Evolutionary conservation across 129 eudicot species (phyloP).

Genomic region (Saussurea involucrata): DNA sequence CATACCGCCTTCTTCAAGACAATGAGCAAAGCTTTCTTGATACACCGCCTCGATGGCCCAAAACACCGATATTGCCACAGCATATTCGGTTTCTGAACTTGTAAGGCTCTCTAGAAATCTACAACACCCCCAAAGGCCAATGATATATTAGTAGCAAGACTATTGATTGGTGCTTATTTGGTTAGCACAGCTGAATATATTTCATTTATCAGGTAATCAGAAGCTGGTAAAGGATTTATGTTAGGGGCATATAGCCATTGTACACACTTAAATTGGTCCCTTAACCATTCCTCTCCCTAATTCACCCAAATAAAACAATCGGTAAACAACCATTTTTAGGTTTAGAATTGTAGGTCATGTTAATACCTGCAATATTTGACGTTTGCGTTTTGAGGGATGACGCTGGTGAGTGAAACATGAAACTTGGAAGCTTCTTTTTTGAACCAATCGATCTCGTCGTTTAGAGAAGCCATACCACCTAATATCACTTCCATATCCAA

Average conservation of each 20-base stretch:
- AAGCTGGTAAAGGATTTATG: too few relatives aligned
- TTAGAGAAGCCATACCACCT: constrained; percentile 81
- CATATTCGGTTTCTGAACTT: constrained; percentile 52
- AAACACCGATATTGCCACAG: constrained; percentile 61
- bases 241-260: too few relatives aligned
- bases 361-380: constrained; percentile 83
- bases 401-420: constrained; percentile 49
- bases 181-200: too few relatives aligned
- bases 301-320: too few relatives aligned
- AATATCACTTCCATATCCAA: constrained; percentile 63
- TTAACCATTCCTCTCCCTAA: too few relatives aligned
- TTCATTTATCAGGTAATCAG: too few relatives aligned
- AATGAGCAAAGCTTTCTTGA: constrained; percentile 83
- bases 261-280: too few relatives aligned
- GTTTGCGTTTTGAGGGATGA: constrained; percentile 64
- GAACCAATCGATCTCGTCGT: constrained; percentile 86
- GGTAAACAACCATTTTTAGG: too few relatives aligned
- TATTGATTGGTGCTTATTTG: too few relatives aligned
- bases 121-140: background rate
- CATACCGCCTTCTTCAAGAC: constrained; percentile 58
- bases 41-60: constrained; percentile 82
- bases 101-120: constrained; percentile 72
- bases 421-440: constrained; percentile 74
- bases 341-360: too few relatives aligned
- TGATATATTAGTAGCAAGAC: background rate